Evolutionary conservation across 2,329 filamentous ascomycete genomes (phyloP).

Genomic region (Calonectria pteridis): DNA sequence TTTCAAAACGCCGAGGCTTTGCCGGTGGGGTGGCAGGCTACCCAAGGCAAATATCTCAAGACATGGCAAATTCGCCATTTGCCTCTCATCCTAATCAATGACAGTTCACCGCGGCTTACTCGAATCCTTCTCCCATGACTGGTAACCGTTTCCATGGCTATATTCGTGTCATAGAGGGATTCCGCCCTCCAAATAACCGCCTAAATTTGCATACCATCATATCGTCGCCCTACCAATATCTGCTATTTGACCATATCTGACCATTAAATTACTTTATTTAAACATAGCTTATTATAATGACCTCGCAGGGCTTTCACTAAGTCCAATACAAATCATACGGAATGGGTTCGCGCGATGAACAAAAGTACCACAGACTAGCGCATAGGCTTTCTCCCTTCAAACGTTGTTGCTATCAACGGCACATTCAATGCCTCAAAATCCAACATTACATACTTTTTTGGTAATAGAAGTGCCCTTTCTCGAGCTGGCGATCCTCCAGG

Average conservation of each 20-base stretch:
- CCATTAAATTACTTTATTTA: too few species aligned
- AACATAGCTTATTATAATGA: too few species aligned
- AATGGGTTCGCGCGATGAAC: conserved; percentile 9
- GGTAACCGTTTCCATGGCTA: not conserved
- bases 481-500: not conserved
- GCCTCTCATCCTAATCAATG: not conserved
- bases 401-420: conserved; percentile 9
- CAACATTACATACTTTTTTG: not conserved
- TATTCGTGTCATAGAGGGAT: not conserved
- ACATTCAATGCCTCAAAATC: not conserved
- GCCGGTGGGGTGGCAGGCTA: not conserved
- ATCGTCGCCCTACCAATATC: too few species aligned
- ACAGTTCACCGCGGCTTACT: not conserved
- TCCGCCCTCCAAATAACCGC: too few species aligned
- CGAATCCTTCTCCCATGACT: not conserved
- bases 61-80: not conserved
- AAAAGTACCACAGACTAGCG: conserved; percentile 14
- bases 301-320: too few species aligned
- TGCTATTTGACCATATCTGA: too few species aligned
- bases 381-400: not conserved
- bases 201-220: too few species aligned
- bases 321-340: not conserved
- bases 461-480: not conserved
- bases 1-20: not conserved
- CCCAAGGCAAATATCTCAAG: not conserved